Base-by-base conservation (phyloP, 2,329 filamentous ascomycete genomes). In the Diplodia corticola region DNA sequence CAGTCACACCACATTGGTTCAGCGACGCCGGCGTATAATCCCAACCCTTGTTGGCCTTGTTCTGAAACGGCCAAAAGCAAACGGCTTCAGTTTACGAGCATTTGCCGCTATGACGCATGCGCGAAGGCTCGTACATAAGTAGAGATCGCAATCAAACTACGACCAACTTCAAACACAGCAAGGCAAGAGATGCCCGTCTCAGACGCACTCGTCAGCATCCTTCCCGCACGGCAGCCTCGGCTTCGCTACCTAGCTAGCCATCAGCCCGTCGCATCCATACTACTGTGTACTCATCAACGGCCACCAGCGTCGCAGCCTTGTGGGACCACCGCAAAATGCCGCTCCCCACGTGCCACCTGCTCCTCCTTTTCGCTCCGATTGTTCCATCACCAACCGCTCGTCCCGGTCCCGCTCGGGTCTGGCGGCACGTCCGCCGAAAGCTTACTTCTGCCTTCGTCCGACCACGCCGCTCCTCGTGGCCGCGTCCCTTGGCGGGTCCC, bases 111-210 rank as follows among this genome's bases (percentile, higher is more conserved):
- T 30, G 55, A 20, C 55, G n/a, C 7, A 30, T 59, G 55, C 55
- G 44, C 12, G 26, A 30, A 20, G n/a, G n/a, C 50, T 44, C 9
- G 46, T 9, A 28, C 57, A n/a, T 2, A 22, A 22, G 37, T 26
- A 44, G 35, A 6, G 22, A 57, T 26, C 44, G 24, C 28, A 59
- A 61, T 20, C 40, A 35, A 22, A 60, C 22, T 48, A n/a, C 57
- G 26, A n/a, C 26, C 57, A 61, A 61, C 57, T 61, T 61, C 57
- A 35, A 61, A 61, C 57, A 44, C 48, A 44, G 57, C 37, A 46
- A 61, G 57, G 57, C 40, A 61, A 61, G 57, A 61, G 57, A 49
- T 61, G 57, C 57, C 57, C 40, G 57, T 61, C 57, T 49, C 13
- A 35, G n/a, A 61, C 15, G 28, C 44, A 12, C 15, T 15, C 37